These are phyloP conservation scores for Logfia minima DNA, from an alignment of 129 eudicot genomes.

Conservation along the genomic window DNA sequence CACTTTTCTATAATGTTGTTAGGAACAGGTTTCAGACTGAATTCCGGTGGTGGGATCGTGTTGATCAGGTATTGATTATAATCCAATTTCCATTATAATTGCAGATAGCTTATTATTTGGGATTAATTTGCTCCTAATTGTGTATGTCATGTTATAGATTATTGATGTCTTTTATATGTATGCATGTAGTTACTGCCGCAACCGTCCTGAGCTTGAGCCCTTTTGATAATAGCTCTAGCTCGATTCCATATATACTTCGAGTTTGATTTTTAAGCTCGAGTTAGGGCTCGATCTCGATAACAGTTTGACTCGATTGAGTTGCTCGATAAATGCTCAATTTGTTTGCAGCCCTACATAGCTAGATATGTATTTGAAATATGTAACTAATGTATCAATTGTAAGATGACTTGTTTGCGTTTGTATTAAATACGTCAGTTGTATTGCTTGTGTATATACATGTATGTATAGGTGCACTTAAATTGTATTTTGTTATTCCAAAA, in stretches of 20 bases:
- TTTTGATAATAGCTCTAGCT: not conserved
- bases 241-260: not conserved
- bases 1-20: conserved; percentile 70
- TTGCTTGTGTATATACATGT: not conserved
- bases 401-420: not conserved
- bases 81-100: not conserved
- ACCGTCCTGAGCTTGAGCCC: not conserved
- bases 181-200: not conserved
- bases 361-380: not conserved
- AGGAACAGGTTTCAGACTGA: conserved; percentile 75
- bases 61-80: conserved; percentile 57
- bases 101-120: conserved; percentile 1
- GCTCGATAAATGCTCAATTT: no score
- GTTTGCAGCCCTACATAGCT: no score
- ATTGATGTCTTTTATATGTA: not conserved
- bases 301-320: no score
- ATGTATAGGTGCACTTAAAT: not conserved
- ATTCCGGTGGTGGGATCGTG: conserved; percentile 91
- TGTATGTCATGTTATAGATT: conserved; percentile 6
- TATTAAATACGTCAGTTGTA: not conserved
- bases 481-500: not conserved
- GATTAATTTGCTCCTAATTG: conserved; percentile 2
- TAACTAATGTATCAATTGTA: not conserved
- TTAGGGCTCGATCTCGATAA: not conserved
- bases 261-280: not conserved